Evolutionary conservation across 192 early-diverging fungal species (phyloP).

Genomic region (Coemansia nantahalensis): DNA sequence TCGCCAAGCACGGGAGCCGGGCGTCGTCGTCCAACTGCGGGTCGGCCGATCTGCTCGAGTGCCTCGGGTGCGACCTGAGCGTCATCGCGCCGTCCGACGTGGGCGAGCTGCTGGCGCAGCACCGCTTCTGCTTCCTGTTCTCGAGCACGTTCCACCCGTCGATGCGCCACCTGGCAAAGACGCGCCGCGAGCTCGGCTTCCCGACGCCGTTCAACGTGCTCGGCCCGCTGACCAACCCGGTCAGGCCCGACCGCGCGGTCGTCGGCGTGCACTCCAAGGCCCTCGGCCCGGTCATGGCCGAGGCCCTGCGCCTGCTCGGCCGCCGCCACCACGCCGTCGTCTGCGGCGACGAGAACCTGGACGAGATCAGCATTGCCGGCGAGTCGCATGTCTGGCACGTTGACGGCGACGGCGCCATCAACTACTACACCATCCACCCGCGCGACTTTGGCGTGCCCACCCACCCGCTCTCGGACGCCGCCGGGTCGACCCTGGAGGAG

Average conservation of each 20-base stretch:
- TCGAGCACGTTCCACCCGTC: slow-evolving; percentile 89
- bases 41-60: slow-evolving; percentile 92
- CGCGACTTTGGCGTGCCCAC: slow-evolving; percentile 82
- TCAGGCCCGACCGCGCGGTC: slow-evolving; percentile 72
- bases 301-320: slow-evolving; percentile 77
- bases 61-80: slow-evolving; percentile 70
- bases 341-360: slow-evolving; percentile 84
- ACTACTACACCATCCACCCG: slow-evolving; percentile 66
- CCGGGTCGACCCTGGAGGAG: slow-evolving; percentile 64
- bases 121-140: slow-evolving; percentile 90
- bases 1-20: slow-evolving; percentile 96
- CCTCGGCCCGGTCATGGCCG: slow-evolving; percentile 78
- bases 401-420: slow-evolving; percentile 58
- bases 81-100: slow-evolving; percentile 66
- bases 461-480: slow-evolving; percentile 69
- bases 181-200: slow-evolving; percentile 84
- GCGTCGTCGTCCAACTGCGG: slow-evolving; percentile 88
- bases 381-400: slow-evolving; percentile 88
- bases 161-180: slow-evolving; percentile 73
- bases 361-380: slow-evolving; percentile 91
- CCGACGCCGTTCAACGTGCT: slow-evolving; percentile 94
- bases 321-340: slow-evolving; percentile 86
- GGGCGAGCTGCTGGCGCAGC: slow-evolving; percentile 58
- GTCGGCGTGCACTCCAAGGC: slow-evolving; percentile 86
- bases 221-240: slow-evolving; percentile 91